Evolutionary conservation across 495 filamentous ascomycete species (phyloP).

Genomic region (Aspergillus panamensis): DNA sequence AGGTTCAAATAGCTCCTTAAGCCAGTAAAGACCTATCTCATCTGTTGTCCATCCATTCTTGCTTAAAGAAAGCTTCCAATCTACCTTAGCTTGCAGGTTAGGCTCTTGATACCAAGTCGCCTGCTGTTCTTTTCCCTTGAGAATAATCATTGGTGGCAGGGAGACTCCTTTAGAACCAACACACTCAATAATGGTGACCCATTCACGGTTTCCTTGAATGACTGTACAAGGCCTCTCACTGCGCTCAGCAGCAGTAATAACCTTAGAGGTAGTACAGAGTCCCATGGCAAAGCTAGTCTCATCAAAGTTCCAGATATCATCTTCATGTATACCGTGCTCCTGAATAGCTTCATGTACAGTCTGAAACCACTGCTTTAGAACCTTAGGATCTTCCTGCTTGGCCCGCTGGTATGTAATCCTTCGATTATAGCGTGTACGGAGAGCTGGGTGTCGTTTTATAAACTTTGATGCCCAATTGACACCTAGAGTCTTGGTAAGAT

Average conservation of each 20-base stretch:
- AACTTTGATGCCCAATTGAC: too few species aligned
- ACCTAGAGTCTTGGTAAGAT: too few species aligned
- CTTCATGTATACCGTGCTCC: conserved; percentile 16
- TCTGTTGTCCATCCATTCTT: conserved; percentile 17
- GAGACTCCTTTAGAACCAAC: neutral
- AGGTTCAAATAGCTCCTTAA: conserved; percentile 23
- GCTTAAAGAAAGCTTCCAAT: conserved; percentile 18
- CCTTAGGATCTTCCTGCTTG: conserved; percentile 3
- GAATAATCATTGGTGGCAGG: neutral
- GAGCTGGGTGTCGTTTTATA: conserved; percentile 7
- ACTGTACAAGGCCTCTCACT: conserved; percentile 12
- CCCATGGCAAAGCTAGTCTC: conserved; percentile 19
- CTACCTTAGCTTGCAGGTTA: conserved; percentile 11
- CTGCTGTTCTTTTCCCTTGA: neutral
- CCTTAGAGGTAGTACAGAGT: conserved; percentile 12
- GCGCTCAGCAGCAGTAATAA: conserved; percentile 14
- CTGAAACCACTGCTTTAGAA: conserved; percentile 15
- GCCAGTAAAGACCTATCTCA: conserved; percentile 18
- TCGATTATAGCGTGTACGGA: conserved; percentile 12
- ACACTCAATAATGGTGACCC: conserved; percentile 6
- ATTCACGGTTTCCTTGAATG: conserved; percentile 17
- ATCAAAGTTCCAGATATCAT: conserved; percentile 24
- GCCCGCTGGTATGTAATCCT: conserved; percentile 8
- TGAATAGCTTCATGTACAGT: conserved; percentile 13
- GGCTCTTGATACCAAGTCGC: neutral